phyloP scores from a whole-genome alignment of 106 monocot genomes.

The Platanthera guangdongensis region DNA sequence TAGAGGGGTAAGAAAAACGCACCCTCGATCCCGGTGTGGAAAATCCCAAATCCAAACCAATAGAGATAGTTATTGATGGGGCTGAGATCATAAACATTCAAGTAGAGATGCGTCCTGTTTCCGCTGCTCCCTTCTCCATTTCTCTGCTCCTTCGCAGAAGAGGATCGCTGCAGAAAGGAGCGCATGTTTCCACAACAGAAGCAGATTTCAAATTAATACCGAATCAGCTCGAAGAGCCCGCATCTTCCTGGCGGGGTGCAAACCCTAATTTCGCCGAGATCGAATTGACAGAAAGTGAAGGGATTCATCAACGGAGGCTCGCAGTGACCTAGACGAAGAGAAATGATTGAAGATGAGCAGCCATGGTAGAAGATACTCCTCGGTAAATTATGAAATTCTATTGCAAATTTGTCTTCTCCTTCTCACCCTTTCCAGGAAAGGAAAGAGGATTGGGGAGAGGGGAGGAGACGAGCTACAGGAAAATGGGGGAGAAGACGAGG shows the following conservation, averaged over 20 bases:
- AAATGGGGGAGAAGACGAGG: neutral
- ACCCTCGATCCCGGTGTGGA: constrained; percentile 96
- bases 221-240: neutral
- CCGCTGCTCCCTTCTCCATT: constrained; percentile 4
- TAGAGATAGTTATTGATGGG: constrained; percentile 65
- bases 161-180: constrained; percentile 10
- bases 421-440: neutral
- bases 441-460: neutral
- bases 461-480: constrained; percentile 1
- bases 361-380: neutral
- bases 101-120: constrained; percentile 25
- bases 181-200: constrained; percentile 13
- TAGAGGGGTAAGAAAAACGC: neutral
- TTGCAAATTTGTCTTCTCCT: neutral
- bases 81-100: constrained; percentile 85
- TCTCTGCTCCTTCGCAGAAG: constrained; percentile 7
- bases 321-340: neutral
- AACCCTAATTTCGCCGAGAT: constrained; percentile 11
- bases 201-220: neutral
- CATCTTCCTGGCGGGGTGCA: neutral
- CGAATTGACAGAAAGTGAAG: neutral
- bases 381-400: neutral
- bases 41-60: constrained; percentile 82
- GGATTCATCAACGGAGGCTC: neutral
- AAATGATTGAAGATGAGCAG: neutral